phyloP scores from a whole-genome alignment of 306 rosid species.

The Quercus rubra region DNA sequence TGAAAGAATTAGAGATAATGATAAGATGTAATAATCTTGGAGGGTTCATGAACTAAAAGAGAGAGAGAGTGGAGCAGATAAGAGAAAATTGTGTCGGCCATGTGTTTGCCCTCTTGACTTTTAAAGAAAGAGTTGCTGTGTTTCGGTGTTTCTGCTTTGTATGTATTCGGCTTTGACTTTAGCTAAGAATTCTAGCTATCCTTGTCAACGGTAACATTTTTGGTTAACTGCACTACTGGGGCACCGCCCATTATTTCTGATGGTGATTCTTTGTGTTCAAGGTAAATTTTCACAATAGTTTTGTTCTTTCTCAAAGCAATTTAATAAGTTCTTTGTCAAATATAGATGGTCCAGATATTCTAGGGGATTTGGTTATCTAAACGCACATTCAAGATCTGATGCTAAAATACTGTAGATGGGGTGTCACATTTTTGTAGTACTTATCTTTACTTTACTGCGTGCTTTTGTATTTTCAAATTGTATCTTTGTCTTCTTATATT shows the following conservation, averaged over 20 bases:
- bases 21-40: not conserved
- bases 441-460: constrained; percentile 10
- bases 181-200: not conserved
- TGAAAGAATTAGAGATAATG: not conserved
- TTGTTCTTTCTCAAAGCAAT: not conserved
- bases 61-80: constrained; percentile 64
- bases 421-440: constrained; percentile 27
- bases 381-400: constrained; percentile 28
- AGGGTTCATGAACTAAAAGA: constrained; percentile 17
- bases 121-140: constrained; percentile 39
- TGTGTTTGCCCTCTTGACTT: constrained; percentile 51
- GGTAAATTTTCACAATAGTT: constrained; percentile 11
- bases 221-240: constrained; percentile 19
- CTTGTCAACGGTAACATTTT: constrained; percentile 15
- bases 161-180: constrained; percentile 67
- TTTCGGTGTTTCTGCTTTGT: constrained; percentile 33
- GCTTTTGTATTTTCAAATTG: constrained; percentile 27
- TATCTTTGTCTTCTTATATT: constrained; percentile 46
- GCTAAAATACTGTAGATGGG: constrained; percentile 11
- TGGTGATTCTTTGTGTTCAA: not conserved
- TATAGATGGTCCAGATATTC: not conserved
- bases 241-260: constrained; percentile 22
- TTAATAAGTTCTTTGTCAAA: not conserved
- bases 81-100: constrained; percentile 43
- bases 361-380: not conserved